Conservation (phyloP, 768 basidiomycete species). For the Tylopilus plumbeoviolaceoides region DNA sequence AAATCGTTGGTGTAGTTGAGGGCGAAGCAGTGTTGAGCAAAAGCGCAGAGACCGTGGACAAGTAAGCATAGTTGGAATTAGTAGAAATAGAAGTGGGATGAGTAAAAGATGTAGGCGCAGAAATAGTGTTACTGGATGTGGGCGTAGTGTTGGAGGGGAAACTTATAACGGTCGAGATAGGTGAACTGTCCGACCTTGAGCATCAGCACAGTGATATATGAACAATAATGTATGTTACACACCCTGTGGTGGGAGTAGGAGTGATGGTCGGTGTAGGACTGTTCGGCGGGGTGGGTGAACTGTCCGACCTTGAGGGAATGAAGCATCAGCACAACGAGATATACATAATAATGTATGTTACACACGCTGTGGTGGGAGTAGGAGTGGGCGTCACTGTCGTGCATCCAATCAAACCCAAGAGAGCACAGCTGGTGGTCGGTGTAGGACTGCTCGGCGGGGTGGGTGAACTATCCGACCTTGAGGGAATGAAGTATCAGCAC, state of each 20-base stretch:
- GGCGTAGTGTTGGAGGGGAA: constrained; percentile 25
- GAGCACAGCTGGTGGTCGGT: no score
- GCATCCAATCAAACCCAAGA: constrained; percentile 17
- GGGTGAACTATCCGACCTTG: no score
- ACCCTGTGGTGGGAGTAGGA: background rate
- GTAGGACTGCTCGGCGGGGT: no score
- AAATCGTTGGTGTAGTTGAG: constrained; percentile 22
- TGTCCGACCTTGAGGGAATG: background rate
- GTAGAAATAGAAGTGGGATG: constrained; percentile 2
- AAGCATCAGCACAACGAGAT: background rate
- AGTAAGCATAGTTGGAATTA: constrained; percentile 32
- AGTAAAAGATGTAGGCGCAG: constrained; percentile 5
- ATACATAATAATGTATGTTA: background rate
- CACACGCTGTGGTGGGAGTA: constrained; percentile 11
- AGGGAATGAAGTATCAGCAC: constrained; percentile 2
- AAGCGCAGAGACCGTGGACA: constrained; percentile 32
- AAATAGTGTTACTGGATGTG: background rate
- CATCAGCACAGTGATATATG: no score
- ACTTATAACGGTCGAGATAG: constrained; percentile 26
- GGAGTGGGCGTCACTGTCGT: constrained; percentile 9
- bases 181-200: background rate
- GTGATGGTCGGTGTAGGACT: no score
- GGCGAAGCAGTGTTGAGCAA: constrained; percentile 24
- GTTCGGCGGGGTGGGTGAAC: constrained; percentile 12
- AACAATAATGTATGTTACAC: no score